Evolutionary conservation across 2,329 filamentous ascomycete genomes (phyloP), one percentile per base, ranked within the genome.

Genomic region (Leptographium flavum): DNA sequence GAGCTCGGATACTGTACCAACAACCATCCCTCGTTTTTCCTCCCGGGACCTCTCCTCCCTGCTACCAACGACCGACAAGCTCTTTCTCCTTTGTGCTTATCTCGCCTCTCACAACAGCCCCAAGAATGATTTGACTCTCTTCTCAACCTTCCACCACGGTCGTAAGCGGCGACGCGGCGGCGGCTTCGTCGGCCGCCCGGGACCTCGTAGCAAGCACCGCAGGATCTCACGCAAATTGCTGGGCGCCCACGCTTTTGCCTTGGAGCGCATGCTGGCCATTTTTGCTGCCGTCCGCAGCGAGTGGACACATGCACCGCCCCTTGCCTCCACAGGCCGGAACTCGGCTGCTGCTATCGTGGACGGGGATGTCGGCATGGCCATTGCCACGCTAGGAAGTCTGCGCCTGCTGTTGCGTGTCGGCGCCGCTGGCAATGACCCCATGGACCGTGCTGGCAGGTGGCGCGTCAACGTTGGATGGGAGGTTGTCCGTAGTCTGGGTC

Each of bases 401-500:
- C 63, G 82, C 36, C 57, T 92, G 53, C 60, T 92, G 30, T 69
- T 83, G 30, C 73, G 78, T 36, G 79, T 84, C 3, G 79, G 77
- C 15, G 71, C 70, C 3, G 47, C 45, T 15, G 62, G 67, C 23
- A 65, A 68, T 10, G 83, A 88, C 60, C 63, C 71, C 23, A 66
- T 87, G 55, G 84, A 90, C 57, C 67, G 76, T 1, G 76, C 76
- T 0, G 77, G 75, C 5, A 80, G 82, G 60, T 92, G 83, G 82
- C 76, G 81, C 55, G 80, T 88, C 10, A 85, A 83, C 53, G 78
- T 85, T 47, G 77, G 79, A 1, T 88, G 83, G 83, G 86, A 92
- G 56, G 77, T 82, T 50, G 75, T 84, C 7, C 67, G 80, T 49
- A 73, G 70, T 4, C 63, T 92, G 50, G 85, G 83, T 25, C 67